Evolutionary conservation across 2,329 filamentous ascomycete species (phyloP).

Genomic region (Sporothrix humicola): DNA sequence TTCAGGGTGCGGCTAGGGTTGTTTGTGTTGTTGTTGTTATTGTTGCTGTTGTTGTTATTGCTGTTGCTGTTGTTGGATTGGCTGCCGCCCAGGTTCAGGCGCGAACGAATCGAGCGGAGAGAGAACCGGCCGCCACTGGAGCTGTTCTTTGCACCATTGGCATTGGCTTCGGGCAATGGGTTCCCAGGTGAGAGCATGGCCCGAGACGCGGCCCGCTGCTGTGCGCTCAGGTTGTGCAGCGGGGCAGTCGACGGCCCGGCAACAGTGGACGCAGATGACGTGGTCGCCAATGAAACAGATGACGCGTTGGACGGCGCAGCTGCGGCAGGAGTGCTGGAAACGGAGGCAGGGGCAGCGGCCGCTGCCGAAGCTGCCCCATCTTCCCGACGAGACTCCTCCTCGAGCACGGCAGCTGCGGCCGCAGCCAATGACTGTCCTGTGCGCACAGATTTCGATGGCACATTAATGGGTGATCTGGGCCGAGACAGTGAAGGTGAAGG

Average conservation of each 20-base stretch:
- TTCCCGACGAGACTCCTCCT: constrained; percentile 21
- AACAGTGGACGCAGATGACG: constrained; percentile 17
- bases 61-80: constrained; percentile 9
- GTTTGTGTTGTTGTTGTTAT: neutral
- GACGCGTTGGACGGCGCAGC: constrained; percentile 18
- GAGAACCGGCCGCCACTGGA: constrained; percentile 28
- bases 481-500: constrained; percentile 27
- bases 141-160: neutral
- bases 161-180: neutral
- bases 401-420: constrained; percentile 26
- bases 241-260: constrained; percentile 27
- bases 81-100: constrained; percentile 19
- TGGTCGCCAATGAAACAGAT: constrained; percentile 9
- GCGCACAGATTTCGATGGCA: constrained; percentile 9
- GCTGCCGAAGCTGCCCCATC: neutral
- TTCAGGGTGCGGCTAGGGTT: constrained; percentile 44
- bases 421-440: constrained; percentile 22
- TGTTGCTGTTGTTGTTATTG: neutral
- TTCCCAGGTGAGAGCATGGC: constrained; percentile 16
- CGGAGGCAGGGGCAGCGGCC: neutral
- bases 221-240: constrained; percentile 24
- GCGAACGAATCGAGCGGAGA: constrained; percentile 25
- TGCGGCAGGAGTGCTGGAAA: neutral
- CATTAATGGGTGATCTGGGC: neutral
- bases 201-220: constrained; percentile 29